phyloP scores from a whole-genome alignment of 169 alveolate genomes.

The Perkinsus chesapeaki region DNA sequence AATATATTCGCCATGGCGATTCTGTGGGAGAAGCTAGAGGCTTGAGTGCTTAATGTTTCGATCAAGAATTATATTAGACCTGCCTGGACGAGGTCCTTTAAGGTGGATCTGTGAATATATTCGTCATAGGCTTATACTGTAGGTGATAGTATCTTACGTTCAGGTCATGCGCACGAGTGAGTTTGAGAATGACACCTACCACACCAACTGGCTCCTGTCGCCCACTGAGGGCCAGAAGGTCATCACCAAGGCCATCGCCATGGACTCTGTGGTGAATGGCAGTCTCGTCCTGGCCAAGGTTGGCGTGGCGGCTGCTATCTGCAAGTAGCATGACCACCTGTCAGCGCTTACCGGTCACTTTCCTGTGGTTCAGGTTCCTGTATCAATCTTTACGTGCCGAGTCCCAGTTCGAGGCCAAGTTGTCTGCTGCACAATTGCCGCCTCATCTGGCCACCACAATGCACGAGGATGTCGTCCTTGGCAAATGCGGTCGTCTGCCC shows the following conservation, averaged over 20 bases:
- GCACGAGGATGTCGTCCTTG: not conserved
- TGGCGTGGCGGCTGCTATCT: not conserved
- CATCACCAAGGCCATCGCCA: not conserved
- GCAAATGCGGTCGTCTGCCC: not conserved
- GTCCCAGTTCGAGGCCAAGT: not conserved
- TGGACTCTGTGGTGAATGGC: not conserved
- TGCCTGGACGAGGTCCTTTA: too few relatives aligned
- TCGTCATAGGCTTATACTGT: too few relatives aligned
- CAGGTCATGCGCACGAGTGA: not conserved
- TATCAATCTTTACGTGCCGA: not conserved
- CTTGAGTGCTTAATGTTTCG: too few relatives aligned
- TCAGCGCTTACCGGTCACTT: not conserved
- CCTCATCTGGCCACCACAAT: not conserved
- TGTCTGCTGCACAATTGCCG: not conserved
- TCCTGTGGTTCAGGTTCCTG: not conserved
- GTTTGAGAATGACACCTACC: not conserved
- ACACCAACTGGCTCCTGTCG: not conserved
- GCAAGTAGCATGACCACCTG: not conserved
- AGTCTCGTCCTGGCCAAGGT: conserved; percentile 1
- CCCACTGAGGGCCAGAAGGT: not conserved
- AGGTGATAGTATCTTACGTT: not conserved
- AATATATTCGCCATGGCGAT: too few relatives aligned
- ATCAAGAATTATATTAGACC: too few relatives aligned
- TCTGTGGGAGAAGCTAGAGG: too few relatives aligned
- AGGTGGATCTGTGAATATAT: too few relatives aligned